phyloP scores from a whole-genome alignment of 1,284 basidiomycete species.

The Cerioporus squamosus region DNA sequence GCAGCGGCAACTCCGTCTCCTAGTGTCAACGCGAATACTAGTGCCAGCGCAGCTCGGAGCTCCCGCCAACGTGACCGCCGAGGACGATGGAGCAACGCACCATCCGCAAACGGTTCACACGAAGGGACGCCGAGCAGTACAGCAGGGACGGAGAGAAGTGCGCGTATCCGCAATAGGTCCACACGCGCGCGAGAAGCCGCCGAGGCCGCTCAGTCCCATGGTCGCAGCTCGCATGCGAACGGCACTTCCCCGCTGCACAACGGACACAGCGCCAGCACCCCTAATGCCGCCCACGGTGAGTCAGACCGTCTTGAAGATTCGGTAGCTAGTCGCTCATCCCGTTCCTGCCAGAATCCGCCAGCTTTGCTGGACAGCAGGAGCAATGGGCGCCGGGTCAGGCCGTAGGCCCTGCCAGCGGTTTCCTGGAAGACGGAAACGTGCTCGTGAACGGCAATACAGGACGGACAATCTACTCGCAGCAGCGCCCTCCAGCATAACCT shows the following conservation, averaged over 20 bases:
- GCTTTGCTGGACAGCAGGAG: neutral
- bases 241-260: slow-evolving; percentile 3
- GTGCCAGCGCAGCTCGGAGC: slow-evolving; percentile 5
- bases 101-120: slow-evolving; percentile 11
- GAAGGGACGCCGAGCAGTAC: slow-evolving; percentile 17
- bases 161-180: slow-evolving; percentile 24
- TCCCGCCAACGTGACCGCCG: slow-evolving; percentile 24
- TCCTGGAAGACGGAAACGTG: slow-evolving; percentile 25
- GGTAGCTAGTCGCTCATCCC: neutral
- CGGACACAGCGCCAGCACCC: slow-evolving; percentile 10
- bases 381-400: slow-evolving; percentile 17
- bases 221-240: slow-evolving; percentile 10
- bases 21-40: slow-evolving; percentile 9
- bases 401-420: slow-evolving; percentile 31
- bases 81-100: slow-evolving; percentile 23
- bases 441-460: slow-evolving; percentile 32
- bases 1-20: slow-evolving; percentile 7
- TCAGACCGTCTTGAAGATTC: neutral
- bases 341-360: slow-evolving; percentile 3
- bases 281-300: slow-evolving; percentile 20
- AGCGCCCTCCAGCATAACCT: slow-evolving; percentile 14
- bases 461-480: slow-evolving; percentile 37
- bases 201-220: slow-evolving; percentile 11
- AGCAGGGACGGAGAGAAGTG: slow-evolving; percentile 19
- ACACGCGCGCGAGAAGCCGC: slow-evolving; percentile 21